Percentiles rank a stretch among this genome's conserved stretches.
phyloP scores from a whole-genome alignment of 73 alveolate genomes.

The Stentor roeselii region DNA sequence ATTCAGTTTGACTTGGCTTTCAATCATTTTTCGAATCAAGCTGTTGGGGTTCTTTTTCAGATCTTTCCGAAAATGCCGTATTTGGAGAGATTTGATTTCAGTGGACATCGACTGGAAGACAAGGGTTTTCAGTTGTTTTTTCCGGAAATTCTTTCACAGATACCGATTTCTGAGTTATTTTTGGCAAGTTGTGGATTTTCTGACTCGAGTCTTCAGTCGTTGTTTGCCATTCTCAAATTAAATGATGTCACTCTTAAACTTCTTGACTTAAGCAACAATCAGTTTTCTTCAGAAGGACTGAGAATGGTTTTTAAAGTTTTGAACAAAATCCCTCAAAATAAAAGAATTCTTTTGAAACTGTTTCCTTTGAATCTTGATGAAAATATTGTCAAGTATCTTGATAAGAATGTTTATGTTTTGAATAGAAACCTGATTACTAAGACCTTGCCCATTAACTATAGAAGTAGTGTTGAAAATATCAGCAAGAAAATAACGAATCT shows the following conservation, averaged over 20 bases:
- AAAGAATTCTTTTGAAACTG: too few species aligned
- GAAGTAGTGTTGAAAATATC: background rate
- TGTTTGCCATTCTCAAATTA: background rate
- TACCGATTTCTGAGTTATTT: background rate
- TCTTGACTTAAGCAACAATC: background rate
- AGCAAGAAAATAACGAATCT: background rate
- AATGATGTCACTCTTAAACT: background rate
- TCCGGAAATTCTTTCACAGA: background rate
- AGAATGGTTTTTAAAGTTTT: background rate
- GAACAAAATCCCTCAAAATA: background rate
- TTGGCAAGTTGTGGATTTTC: slow-evolving; percentile 6
- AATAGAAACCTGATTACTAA: background rate
- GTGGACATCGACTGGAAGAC: background rate
- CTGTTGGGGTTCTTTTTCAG: background rate
- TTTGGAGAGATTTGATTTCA: background rate
- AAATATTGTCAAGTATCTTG: background rate
- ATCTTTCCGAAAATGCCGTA: background rate
- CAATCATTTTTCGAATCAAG: background rate
- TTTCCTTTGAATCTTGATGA: background rate
- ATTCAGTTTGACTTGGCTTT: background rate
- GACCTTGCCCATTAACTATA: slow-evolving; percentile 2
- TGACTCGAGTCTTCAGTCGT: background rate
- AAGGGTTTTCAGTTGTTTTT: background rate
- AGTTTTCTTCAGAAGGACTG: background rate
- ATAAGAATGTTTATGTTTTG: background rate